Base-by-base conservation (phyloP, 495 filamentous ascomycete species). In the Aspergillus wentii region DNA sequence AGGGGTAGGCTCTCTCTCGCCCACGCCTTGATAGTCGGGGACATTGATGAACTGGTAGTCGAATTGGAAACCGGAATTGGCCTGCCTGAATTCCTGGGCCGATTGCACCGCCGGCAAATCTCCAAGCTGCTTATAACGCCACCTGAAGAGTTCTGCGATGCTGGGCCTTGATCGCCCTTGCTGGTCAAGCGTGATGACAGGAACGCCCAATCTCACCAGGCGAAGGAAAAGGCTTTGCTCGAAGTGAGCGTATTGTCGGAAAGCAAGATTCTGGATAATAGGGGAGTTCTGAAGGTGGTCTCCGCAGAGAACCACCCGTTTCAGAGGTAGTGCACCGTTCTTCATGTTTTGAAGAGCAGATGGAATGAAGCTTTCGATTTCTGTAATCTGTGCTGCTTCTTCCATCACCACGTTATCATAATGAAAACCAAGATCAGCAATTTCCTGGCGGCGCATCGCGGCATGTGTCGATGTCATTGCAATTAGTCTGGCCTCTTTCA, bases 321-420 rank as follows among this genome's bases (percentile, higher is more conserved):
- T 88, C 9, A 99, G 61, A 8, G 81, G 78, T 33, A 84, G 71
- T 47, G 86, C 71, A 23, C 85, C 85, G 40, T 79, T 64, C 54
- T 82, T 80, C 59, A 60, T 61, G 28, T 86, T 86, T 56, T 99
- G 92, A 51, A 99, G 72, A 23, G 88, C 86, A 6, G 94, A 64
- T 14, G 92, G 92, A 36, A 97, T 89, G 62, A 99, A 96, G 52
- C 86, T 94, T 54, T 97, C 94, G 29, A 96, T 85, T 56, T 99
- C 92, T 8, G 94, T 97, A 54, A 97, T 94, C 49, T 99, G 92
- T 15, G 92, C 92, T 2, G 92, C 89, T 68, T 99, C 92, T 74
- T 99, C 92, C 91, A 99, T 95, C 34, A 99, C 72, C 10, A 99
- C 85, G 47, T 95, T 97, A 62, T 97, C 90, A 49, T 97, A 99